Percentiles rank a stretch among this genome's conserved stretches.
Conservation (phyloP, 768 basidiomycete genomes). For the Amanita fuliginea region DNA sequence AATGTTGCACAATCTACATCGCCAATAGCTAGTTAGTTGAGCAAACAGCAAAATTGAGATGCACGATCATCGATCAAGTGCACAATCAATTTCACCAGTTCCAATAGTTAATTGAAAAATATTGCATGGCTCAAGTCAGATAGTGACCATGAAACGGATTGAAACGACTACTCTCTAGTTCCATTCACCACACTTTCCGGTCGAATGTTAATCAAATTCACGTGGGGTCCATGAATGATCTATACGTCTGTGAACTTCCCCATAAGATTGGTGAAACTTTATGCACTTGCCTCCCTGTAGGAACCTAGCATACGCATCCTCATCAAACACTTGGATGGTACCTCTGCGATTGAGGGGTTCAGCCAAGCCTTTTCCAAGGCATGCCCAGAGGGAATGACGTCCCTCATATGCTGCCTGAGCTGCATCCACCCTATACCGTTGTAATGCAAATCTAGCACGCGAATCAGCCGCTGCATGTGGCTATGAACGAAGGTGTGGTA, state of each 20-base stretch:
- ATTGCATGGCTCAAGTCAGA: too few species aligned
- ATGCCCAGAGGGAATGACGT: conserved; percentile 33
- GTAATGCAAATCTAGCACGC: conserved; percentile 39
- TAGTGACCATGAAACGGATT: too few species aligned
- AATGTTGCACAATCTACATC: too few species aligned
- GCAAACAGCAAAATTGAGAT: too few species aligned
- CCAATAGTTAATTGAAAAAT: too few species aligned
- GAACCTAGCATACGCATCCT: conserved; percentile 46
- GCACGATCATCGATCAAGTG: too few species aligned
- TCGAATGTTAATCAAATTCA: conserved; percentile 43
- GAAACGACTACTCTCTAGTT: too few species aligned
- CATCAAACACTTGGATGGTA: conserved; percentile 47
- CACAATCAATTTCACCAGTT: too few species aligned
- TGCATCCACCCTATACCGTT: conserved; percentile 42
- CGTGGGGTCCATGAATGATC: conserved; percentile 42
- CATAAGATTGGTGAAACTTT: background rate
- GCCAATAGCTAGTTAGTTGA: too few species aligned
- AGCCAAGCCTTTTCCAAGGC: conserved; percentile 38
- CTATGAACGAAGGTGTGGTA: conserved; percentile 53
- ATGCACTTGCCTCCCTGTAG: conserved; percentile 39
- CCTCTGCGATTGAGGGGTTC: conserved; percentile 23
- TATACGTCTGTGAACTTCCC: conserved; percentile 16
- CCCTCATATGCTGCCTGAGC: conserved; percentile 32
- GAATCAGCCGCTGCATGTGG: conserved; percentile 45
- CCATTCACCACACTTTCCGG: too few species aligned